Evolutionary conservation across 192 early-diverging fungal species (phyloP).

Genomic region (Coemansia erecta): DNA sequence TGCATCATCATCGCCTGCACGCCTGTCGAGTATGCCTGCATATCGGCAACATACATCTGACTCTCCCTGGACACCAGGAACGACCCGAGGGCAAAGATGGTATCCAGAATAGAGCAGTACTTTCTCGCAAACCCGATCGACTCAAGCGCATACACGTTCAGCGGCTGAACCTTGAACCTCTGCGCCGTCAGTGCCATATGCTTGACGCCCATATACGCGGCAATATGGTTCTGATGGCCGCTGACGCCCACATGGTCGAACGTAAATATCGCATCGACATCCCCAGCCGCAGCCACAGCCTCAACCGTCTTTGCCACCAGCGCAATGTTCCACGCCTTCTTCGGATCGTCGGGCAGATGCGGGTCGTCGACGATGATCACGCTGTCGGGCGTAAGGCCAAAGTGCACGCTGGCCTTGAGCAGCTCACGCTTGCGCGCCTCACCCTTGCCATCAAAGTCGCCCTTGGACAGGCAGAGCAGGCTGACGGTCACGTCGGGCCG

Average conservation of each 20-base stretch:
- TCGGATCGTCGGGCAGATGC: slow-evolving; percentile 66
- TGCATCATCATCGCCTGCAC: slow-evolving; percentile 78
- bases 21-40: slow-evolving; percentile 55
- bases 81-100: slow-evolving; percentile 34
- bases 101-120: slow-evolving; percentile 57
- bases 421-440: slow-evolving; percentile 52
- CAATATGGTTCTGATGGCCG: slow-evolving; percentile 88
- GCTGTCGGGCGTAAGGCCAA: slow-evolving; percentile 52
- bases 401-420: slow-evolving; percentile 26
- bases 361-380: slow-evolving; percentile 52
- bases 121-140: slow-evolving; percentile 61
- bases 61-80: slow-evolving; percentile 16
- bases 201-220: slow-evolving; percentile 70
- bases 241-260: slow-evolving; percentile 88
- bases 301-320: slow-evolving; percentile 63
- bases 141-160: slow-evolving; percentile 55
- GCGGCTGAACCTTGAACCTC: slow-evolving; percentile 51
- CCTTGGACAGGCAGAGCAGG: slow-evolving; percentile 83
- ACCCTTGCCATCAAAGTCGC: slow-evolving; percentile 55
- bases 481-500: slow-evolving; percentile 58
- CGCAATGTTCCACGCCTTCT: slow-evolving; percentile 59
- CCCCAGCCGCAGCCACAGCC: slow-evolving; percentile 57
- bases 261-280: slow-evolving; percentile 71
- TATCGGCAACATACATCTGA: slow-evolving; percentile 62
- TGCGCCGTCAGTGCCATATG: slow-evolving; percentile 56